These are phyloP conservation scores for Leccinum imitatum DNA, from an alignment of 768 basidiomycete genomes.

Conservation along the genomic window DNA sequence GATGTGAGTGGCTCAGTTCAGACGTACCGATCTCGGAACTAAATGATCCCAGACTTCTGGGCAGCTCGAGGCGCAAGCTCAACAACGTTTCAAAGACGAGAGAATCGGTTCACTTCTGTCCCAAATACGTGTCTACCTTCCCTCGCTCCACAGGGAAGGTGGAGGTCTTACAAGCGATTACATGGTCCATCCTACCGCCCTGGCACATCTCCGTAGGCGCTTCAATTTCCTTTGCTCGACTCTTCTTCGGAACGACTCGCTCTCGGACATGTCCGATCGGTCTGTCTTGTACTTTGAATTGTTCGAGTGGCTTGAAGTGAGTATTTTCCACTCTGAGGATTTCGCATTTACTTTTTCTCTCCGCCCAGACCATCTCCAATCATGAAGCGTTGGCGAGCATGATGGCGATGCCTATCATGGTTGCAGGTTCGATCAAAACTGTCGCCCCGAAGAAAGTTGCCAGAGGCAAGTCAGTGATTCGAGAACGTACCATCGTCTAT, in stretches of 20 bases:
- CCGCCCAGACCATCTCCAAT: conserved; percentile 77
- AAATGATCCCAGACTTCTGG: conserved; percentile 62
- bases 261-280: conserved; percentile 93
- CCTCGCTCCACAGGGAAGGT: conserved; percentile 70
- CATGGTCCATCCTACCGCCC: conserved; percentile 85
- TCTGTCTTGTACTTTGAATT: conserved; percentile 83
- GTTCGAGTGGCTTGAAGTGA: conserved; percentile 89
- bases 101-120: conserved; percentile 67
- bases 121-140: conserved; percentile 79
- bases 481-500: conserved; percentile 83
- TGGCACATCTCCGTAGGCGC: conserved; percentile 87
- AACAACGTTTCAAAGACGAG: conserved; percentile 73
- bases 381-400: conserved; percentile 92
- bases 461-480: conserved; percentile 49
- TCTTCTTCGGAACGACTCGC: conserved; percentile 86
- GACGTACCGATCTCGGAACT: conserved; percentile 6
- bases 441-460: conserved; percentile 55
- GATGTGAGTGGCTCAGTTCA: conserved; percentile 58
- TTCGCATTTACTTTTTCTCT: conserved; percentile 6
- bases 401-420: conserved; percentile 98
- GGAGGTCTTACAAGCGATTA: conserved; percentile 87
- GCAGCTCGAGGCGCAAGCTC: conserved; percentile 70
- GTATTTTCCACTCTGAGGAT: not conserved
- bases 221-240: conserved; percentile 88
- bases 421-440: conserved; percentile 65